Percentiles rank a stretch among this genome's conserved stretches.
Conservation (phyloP, 2,329 filamentous ascomycete genomes). For the Sporothrix humicola region DNA sequence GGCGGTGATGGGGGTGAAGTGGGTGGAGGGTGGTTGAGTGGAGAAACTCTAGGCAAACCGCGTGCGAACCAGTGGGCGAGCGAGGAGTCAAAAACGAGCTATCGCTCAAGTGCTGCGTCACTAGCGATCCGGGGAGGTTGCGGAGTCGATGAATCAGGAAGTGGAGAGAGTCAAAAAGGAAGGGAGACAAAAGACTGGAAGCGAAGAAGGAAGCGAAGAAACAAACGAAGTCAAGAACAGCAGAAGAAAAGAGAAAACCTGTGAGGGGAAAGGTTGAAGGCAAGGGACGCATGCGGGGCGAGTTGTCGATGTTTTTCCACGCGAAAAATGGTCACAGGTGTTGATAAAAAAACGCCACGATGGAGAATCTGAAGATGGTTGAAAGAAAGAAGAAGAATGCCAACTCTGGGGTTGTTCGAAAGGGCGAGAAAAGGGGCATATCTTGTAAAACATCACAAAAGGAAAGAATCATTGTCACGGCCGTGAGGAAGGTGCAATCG, state of each 20-base stretch:
- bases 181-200: background rate
- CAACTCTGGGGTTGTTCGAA: background rate
- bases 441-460: background rate
- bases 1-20: background rate
- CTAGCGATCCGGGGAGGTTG: slow-evolving; percentile 12
- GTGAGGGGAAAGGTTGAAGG: background rate
- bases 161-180: background rate
- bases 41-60: background rate
- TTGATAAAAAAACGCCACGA: background rate
- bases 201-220: background rate
- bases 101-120: background rate
- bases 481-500: background rate
- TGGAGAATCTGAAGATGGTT: background rate
- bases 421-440: background rate
- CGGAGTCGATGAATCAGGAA: slow-evolving; percentile 1
- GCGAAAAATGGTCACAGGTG: background rate
- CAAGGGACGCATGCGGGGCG: slow-evolving; percentile 14
- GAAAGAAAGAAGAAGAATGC: background rate
- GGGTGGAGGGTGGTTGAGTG: background rate
- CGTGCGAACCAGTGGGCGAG: slow-evolving; percentile 1
- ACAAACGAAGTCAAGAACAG: too few species aligned
- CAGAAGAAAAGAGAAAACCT: background rate
- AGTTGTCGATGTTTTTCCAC: background rate
- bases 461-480: background rate
- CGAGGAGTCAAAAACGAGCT: background rate